Conservation (phyloP, 2,329 filamentous ascomycete genomes). For the Mycosphaerella arachidis region DNA sequence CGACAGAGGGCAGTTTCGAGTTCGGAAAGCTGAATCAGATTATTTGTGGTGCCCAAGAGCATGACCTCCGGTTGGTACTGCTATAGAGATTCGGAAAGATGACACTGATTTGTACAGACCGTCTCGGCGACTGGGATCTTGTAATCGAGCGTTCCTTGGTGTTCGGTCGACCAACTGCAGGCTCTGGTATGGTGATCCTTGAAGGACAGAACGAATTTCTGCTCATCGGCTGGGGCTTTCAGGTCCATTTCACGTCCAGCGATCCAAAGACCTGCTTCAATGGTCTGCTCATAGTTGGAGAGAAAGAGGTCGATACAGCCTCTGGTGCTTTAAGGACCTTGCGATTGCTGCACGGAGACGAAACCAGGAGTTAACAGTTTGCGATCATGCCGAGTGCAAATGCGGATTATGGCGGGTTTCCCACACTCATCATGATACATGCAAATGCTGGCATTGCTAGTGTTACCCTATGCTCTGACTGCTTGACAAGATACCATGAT, state of each 20-base stretch:
- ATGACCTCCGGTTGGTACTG: conserved; percentile 39
- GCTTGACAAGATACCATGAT: not conserved
- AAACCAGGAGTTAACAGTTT: conserved; percentile 46
- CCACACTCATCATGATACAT: conserved; percentile 52
- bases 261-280: conserved; percentile 37
- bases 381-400: conserved; percentile 55
- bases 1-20: conserved; percentile 41
- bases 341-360: conserved; percentile 42
- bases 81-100: conserved; percentile 41
- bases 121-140: conserved; percentile 37
- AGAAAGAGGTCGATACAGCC: conserved; percentile 39
- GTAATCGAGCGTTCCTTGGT: conserved; percentile 44
- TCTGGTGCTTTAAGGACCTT: conserved; percentile 37
- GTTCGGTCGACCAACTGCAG: conserved; percentile 42
- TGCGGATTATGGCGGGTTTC: conserved; percentile 54
- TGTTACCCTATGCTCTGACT: conserved; percentile 31
- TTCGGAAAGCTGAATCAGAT: conserved; percentile 41
- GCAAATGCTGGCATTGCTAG: conserved; percentile 48
- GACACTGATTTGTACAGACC: conserved; percentile 31
- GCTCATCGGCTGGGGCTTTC: conserved; percentile 45
- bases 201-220: conserved; percentile 38
- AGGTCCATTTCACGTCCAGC: conserved; percentile 34
- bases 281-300: conserved; percentile 41
- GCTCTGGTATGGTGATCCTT: conserved; percentile 43
- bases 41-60: conserved; percentile 36